Base-by-base conservation (phyloP, 2,329 filamentous ascomycete genomes). In the Colletotrichum brevisporum region DNA sequence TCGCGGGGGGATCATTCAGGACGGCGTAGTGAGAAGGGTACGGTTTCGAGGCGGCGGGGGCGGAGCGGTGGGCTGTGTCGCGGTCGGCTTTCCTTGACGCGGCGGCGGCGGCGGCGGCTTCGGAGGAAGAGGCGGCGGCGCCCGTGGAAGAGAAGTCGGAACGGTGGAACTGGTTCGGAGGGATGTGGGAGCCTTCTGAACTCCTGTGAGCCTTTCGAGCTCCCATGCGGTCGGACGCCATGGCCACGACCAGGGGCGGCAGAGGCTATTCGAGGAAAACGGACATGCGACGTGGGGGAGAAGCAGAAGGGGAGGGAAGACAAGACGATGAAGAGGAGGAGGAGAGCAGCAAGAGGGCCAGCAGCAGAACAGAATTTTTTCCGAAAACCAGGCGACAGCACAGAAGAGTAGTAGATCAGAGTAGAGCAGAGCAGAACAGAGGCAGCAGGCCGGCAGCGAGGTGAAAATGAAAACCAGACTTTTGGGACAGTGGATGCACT, bases 201-300 rank as follows among this genome's bases (percentile, higher is more conserved):
- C 61, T 69, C 61, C 69, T 69, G 71, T 72, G 65, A 72, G 71
- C 65, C 65, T 72, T 67, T 60, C 61, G 69, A 66, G 69, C 65
- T 62, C 71, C 69, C 51, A 56, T 68, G 36, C 57, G 64, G 53
- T 71, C 65, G 51, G 57, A 65, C 64, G 69, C 71, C 71, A 72
- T 72, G 69, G 57, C 69, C 69, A 64, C 58, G 53, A 68, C 56
- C 70, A 31, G 53, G 27, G 64, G 55, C 41, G 51, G 54, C 36
- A 36, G 52, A 59, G 50, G 59, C 57, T 53, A 48, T 47, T 60
- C 58, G 65, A 47, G 52, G 52, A 31, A 66, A 21, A 27, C 52
- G 58, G 53, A 69, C 65, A 59, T 53, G 53, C 56, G 41, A 64
- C 12, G 31, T 36, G 27, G 39, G 54, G 21, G 52, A 56, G 52